Evolutionary conservation across 306 rosid species (phyloP).

Genomic region (Cercis canadensis): DNA sequence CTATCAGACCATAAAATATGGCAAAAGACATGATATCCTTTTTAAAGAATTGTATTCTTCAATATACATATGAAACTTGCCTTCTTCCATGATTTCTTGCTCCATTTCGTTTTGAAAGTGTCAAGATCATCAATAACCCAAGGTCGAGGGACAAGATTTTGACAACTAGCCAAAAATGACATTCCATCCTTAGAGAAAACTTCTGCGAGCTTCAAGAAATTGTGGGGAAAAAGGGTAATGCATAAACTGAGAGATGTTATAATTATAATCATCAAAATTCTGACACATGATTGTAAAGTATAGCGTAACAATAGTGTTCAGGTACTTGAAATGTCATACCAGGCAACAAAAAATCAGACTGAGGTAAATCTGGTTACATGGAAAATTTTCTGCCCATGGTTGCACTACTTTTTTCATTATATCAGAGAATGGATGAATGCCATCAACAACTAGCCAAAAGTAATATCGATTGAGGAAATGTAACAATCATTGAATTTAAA

Average conservation of each 20-base stretch:
- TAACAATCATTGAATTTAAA: conserved; percentile 3
- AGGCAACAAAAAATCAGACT: no score
- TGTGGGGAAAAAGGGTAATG: conserved; percentile 38
- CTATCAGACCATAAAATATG: conserved; percentile 21
- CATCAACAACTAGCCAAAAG: conserved; percentile 15
- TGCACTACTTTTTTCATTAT: not conserved
- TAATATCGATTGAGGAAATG: conserved; percentile 10
- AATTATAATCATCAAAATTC: conserved; percentile 5
- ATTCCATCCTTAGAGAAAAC: conserved; percentile 89
- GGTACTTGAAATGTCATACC: no score
- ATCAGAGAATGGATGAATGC: not conserved
- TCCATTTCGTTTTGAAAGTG: conserved; percentile 76
- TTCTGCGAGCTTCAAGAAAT: conserved; percentile 88
- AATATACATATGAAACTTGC: conserved; percentile 52
- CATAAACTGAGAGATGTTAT: conserved; percentile 1
- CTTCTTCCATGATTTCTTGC: conserved; percentile 90
- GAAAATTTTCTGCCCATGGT: conserved; percentile 2
- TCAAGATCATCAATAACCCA: conserved; percentile 98
- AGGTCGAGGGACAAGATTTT: conserved; percentile 93
- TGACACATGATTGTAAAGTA: conserved; percentile 21
- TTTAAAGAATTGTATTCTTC: conserved; percentile 4
- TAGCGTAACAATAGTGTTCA: conserved; percentile 9
- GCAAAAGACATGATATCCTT: conserved; percentile 28
- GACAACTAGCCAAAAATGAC: conserved; percentile 92
- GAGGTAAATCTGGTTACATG: no score